These are phyloP conservation scores for Euphorbia corollata DNA, from an alignment of 441 rosid species.

Conservation along the genomic window DNA sequence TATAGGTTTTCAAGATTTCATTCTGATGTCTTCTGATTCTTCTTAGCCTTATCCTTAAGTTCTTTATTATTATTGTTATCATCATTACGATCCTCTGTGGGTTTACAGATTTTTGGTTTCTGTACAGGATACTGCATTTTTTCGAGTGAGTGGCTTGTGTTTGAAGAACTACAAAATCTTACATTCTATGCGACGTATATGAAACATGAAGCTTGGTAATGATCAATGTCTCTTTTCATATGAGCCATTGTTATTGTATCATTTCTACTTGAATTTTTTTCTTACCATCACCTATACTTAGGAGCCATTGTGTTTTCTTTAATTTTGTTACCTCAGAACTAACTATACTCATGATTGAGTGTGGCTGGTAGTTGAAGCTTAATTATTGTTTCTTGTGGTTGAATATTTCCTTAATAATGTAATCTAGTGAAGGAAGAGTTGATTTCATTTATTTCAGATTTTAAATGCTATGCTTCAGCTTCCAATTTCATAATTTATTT, in stretches of 20 bases:
- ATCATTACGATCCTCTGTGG: not conserved
- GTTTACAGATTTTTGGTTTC: not conserved
- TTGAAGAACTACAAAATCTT: conserved; percentile 19
- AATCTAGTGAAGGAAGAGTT: not conserved
- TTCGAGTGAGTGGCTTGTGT: conserved; percentile 14
- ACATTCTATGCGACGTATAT: conserved; percentile 18
- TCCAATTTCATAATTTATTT: conserved; percentile 9
- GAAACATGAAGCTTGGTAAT: conserved; percentile 45
- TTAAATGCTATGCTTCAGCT: no score
- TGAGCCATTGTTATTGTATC: not conserved
- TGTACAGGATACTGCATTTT: conserved; percentile 6
- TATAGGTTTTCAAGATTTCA: no score
- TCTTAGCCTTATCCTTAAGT: not conserved
- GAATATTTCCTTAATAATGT: not conserved
- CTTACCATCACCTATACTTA: not conserved
- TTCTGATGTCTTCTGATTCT: no score
- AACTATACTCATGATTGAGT: not conserved
- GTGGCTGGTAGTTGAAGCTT: not conserved
- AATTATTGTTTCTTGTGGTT: not conserved
- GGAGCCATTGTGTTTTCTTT: not conserved
- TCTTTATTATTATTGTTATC: not conserved
- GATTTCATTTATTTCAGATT: no score
- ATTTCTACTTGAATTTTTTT: conserved; percentile 8
- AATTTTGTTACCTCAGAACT: not conserved
- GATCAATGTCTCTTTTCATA: not conserved